A percentile compares a stretch with the other conserved stretches of the same genome.
Conservation (phyloP, 139 green algal species). For the Chlamydomonas sp. region DNA sequence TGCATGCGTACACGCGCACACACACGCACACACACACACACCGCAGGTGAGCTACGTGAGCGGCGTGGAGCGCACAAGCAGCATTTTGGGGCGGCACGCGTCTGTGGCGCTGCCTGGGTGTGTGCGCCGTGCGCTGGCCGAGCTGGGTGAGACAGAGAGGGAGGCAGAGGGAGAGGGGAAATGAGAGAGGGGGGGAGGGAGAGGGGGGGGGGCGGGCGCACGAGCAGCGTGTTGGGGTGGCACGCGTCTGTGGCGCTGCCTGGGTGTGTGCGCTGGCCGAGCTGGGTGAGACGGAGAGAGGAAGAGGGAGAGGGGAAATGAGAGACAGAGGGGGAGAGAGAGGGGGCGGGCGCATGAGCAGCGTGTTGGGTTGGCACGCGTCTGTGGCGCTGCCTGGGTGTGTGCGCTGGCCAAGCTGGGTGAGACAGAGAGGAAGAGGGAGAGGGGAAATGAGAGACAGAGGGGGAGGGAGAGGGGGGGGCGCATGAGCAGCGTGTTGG, state of each 20-base stretch:
- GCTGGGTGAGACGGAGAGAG: no score
- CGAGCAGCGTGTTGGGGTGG: not conserved
- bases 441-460: no score
- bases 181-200: no score
- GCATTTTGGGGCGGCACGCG: not conserved
- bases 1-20: no score
- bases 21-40: no score
- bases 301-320: no score
- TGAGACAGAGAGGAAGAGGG: no score
- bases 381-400: not conserved
- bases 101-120: not conserved
- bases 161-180: no score
- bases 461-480: no score
- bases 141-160: no score
- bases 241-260: not conserved
- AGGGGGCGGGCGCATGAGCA: not conserved
- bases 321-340: no score
- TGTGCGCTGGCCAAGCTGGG: not conserved
- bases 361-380: not conserved
- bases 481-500: not conserved
- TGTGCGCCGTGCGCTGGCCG: not conserved
- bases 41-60: no score
- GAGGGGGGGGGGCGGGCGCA: conserved; percentile 1
- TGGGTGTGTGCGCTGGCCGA: not conserved
- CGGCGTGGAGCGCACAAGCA: conserved; percentile 1